Conservation (phyloP, 2,329 filamentous ascomycete species). For the Neopestalotiopsis rosae region DNA sequence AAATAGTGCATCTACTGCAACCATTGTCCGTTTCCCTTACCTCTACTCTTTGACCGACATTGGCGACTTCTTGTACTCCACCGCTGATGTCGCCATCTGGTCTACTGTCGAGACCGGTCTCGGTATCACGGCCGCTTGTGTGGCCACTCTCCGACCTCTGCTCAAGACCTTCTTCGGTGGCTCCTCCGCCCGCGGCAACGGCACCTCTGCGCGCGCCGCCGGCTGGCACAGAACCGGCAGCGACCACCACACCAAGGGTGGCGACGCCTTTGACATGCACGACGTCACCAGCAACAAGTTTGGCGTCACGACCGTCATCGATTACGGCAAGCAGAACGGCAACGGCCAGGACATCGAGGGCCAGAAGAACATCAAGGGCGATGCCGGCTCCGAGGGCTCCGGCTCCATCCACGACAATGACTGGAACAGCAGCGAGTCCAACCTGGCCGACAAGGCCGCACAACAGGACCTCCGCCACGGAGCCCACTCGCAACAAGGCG, state of each 20-base stretch:
- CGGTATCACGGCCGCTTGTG: constrained; percentile 44
- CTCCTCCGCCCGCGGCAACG: constrained; percentile 20
- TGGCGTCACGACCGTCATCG: constrained; percentile 25
- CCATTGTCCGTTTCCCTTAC: constrained; percentile 49
- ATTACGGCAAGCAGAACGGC: constrained; percentile 18
- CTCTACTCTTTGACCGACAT: constrained; percentile 41
- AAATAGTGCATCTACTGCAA: constrained; percentile 45
- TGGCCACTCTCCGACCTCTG: constrained; percentile 47
- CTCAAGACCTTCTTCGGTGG: constrained; percentile 27
- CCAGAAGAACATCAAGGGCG: constrained; percentile 15
- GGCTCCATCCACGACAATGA: constrained; percentile 17
- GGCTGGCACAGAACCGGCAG: constrained; percentile 21
- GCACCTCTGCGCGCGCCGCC: constrained; percentile 17
- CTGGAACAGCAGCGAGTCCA: constrained; percentile 23
- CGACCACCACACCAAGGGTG: constrained; percentile 4
- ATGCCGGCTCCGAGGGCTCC: constrained; percentile 18
- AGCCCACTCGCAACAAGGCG: background rate
- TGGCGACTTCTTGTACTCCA: constrained; percentile 48
- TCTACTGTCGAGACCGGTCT: constrained; percentile 50
- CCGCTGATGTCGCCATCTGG: constrained; percentile 50
- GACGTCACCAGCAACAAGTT: constrained; percentile 14
- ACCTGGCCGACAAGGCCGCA: constrained; percentile 14
- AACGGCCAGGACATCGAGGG: constrained; percentile 12
- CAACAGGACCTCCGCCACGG: background rate
- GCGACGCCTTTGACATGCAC: constrained; percentile 23